Percentiles rank a stretch among this genome's conserved stretches.
These are phyloP conservation scores for Epichloe bromicola DNA, from an alignment of 2,329 filamentous ascomycete genomes.

Conservation along the genomic window DNA sequence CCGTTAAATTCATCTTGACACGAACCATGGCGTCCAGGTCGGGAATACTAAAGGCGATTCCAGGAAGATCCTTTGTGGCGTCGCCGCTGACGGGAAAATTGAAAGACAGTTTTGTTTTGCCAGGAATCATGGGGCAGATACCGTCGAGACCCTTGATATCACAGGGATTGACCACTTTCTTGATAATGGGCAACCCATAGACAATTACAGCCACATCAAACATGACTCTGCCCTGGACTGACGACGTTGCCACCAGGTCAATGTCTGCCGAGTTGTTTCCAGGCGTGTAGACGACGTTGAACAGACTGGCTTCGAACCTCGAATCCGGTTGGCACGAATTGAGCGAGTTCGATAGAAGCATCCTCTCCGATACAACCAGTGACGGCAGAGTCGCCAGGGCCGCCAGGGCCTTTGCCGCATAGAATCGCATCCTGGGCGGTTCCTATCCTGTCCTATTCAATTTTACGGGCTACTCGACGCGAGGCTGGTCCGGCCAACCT, in stretches of 20 bases:
- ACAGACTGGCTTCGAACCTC: conserved; percentile 69
- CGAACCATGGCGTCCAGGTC: conserved; percentile 78
- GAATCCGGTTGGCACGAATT: conserved; percentile 68
- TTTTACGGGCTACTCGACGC: background rate
- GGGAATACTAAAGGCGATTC: conserved; percentile 75
- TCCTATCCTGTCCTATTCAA: background rate
- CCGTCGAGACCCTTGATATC: conserved; percentile 46
- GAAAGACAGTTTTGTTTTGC: conserved; percentile 61
- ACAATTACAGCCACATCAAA: conserved; percentile 42
- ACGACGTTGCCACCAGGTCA: conserved; percentile 61
- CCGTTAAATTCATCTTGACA: conserved; percentile 63
- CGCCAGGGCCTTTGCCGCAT: background rate
- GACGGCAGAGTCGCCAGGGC: conserved; percentile 4
- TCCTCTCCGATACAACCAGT: conserved; percentile 2
- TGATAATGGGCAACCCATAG: conserved; percentile 51
- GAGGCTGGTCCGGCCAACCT: background rate
- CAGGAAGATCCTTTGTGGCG: conserved; percentile 54
- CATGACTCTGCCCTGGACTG: conserved; percentile 50
- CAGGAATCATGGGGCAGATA: conserved; percentile 81
- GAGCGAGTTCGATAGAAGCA: conserved; percentile 46
- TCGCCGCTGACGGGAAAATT: conserved; percentile 45
- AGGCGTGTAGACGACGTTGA: conserved; percentile 65
- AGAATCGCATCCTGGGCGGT: conserved; percentile 2
- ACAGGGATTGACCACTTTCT: conserved; percentile 59
- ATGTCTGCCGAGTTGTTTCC: conserved; percentile 55